Base-by-base conservation (phyloP, 768 basidiomycete genomes). In the Trametes villosa region DNA sequence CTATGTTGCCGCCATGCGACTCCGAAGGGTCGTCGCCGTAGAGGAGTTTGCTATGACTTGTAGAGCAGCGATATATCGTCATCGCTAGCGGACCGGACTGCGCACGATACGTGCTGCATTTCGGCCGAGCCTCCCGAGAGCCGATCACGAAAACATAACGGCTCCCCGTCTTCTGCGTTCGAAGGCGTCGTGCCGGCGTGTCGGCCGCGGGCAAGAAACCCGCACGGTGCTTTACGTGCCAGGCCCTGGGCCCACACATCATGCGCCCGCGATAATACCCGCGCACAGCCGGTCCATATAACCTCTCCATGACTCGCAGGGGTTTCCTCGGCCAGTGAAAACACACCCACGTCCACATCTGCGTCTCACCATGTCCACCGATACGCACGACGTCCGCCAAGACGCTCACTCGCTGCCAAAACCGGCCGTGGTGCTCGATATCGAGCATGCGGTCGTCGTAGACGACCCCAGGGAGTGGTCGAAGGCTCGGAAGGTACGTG, bases 401-500 rank as follows among this genome's bases (percentile, higher is more conserved):
- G 53, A 33, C 36, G 27, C 29, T 8, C 24, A 4, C 4, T 22
- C 42, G 24, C 26, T 31, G n/a, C n/a, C 22, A 33, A 40, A 40
- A 12, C 24, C 60, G 22, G n/a, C 40, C 7, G 48, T 33, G 2
- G 24, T 33, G 5, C 22, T 30, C 2, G 71, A 72, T 53, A 72
- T 72, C 20, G 71, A 72, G 36, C 71, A 72, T 53, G 70, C 64
- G 4, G 33, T 52, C 5, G 71, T 72, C 0, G 54, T 46, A 6
- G 68, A 72, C 46, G 71, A 72, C 56, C 71, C 71, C 1, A 63
- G 71, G 6, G 50, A 52, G 29, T 72, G 71, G 71, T 68, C 71
- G 1, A 64, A 59, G 20, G 42, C 61, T 20, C 68, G 68, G 11
- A 72, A 72, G 63, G 71, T 71, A 17, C 13, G 36, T 38, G 36